phyloP scores from a whole-genome alignment of 805 yeast genomes.

The Sugiyamaella americana region DNA sequence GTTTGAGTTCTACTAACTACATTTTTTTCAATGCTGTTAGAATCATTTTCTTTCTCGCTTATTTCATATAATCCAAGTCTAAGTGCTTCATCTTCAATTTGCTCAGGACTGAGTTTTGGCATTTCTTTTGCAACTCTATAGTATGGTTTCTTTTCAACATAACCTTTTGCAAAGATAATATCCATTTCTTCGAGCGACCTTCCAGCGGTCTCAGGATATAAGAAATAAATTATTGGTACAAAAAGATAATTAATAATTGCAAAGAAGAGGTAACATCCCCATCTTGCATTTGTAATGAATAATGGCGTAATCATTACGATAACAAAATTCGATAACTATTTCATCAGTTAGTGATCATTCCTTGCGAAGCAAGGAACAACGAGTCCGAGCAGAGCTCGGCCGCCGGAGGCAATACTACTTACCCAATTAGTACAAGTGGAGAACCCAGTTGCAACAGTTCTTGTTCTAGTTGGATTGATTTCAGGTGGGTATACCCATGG shows the following conservation, averaged over 20 bases:
- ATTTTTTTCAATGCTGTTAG: no score
- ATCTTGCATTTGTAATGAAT: conserved; percentile 38
- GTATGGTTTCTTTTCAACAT: conserved; percentile 50
- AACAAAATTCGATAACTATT: conserved; percentile 45
- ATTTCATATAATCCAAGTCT: conserved; percentile 44
- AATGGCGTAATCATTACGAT: conserved; percentile 66
- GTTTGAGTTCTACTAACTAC: no score
- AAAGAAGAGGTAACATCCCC: conserved; percentile 67
- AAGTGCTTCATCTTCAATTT: conserved; percentile 55
- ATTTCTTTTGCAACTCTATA: conserved; percentile 58
- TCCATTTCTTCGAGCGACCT: conserved; percentile 71
- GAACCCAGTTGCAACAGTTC: conserved; percentile 44
- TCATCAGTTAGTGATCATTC: no score
- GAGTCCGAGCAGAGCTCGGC: no score
- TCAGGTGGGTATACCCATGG: conserved; percentile 27
- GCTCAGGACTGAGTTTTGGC: conserved; percentile 52
- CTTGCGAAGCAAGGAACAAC: no score
- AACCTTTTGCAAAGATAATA: conserved; percentile 49
- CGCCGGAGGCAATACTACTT: no score
- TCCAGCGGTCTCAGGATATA: conserved; percentile 74
- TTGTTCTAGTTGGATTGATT: conserved; percentile 22
- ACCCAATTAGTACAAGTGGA: conserved; percentile 65
- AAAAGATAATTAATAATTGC: conserved; percentile 55
- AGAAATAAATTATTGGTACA: conserved; percentile 57
- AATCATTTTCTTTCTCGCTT: no score